Base-by-base conservation (phyloP, 1,284 basidiomycete genomes). In the Puccinia polysora region DNA sequence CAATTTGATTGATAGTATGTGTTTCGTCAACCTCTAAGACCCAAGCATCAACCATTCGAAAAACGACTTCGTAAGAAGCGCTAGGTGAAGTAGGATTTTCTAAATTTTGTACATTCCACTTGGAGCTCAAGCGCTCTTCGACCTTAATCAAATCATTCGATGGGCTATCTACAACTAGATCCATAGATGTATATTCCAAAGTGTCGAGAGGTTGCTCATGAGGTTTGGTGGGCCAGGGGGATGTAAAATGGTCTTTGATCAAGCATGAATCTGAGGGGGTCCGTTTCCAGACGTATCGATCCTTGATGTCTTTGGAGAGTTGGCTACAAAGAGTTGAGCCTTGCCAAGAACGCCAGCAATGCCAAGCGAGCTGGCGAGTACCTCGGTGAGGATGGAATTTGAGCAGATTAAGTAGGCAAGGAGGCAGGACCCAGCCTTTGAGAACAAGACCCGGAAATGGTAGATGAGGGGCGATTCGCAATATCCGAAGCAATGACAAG, bases 341-440 rank as follows among this genome's bases (percentile, higher is more conserved):
- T 36, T 56, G 62, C 70, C 70, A 73, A 59, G 55, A 65, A 20
- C 38, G 56, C 70, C 60, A 73, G 34, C 70, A 73, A 36, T 62
- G 25, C 70, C 70, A 73, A 58, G 70, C 70, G 23, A 73, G 53
- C 52, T 65, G 52, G 45, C 60, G 60, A 36, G 52, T 58, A 23
- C 70, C 62, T 58, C 43, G 60, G 36, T 43, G 58, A 12, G 59
- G 69, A 71, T 71, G 69, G 25, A 60, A 59, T 56, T 71, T 50
- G 25, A 71, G 36, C 20, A 71, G 14, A 38, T 52, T 60, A 25
- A 62, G 28, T 36, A 71, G 36, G 18, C 20, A n/a, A 32, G 58
- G 30, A 18, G 69, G 59, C 10, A 64, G 5, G 4, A 64, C 36
- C 69, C 69, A 71, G 47, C 69, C 69, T 12, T 62, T 36, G 5